These are phyloP conservation scores for Mortierella sp. DNA, from an alignment of 371 early-diverging fungal species.

Conservation along the genomic window DNA sequence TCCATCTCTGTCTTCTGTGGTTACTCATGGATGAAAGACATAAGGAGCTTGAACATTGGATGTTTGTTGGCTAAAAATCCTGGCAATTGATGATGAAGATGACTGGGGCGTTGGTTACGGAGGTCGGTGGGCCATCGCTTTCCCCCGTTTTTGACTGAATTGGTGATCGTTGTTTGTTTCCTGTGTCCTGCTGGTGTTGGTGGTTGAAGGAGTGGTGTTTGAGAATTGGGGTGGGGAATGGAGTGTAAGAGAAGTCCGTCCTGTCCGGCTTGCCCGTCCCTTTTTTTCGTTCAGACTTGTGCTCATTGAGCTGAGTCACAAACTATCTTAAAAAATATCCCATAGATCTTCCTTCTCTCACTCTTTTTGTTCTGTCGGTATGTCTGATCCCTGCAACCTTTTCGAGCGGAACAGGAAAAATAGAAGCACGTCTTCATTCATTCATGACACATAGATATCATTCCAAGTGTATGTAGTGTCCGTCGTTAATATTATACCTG, in stretches of 20 bases:
- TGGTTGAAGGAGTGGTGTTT: not conserved
- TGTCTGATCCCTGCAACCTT: not conserved
- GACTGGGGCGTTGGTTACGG: not conserved
- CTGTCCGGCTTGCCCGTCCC: not conserved
- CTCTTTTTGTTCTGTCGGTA: not conserved
- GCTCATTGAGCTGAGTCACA: slow-evolving; percentile 45
- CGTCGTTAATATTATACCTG: slow-evolving; percentile 62
- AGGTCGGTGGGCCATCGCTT: too few relatives aligned
- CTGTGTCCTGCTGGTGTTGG: not conserved
- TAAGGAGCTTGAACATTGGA: not conserved
- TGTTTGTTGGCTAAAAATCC: not conserved
- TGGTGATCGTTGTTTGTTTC: not conserved
- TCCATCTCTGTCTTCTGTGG: not conserved
- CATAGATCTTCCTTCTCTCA: not conserved
- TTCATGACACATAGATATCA: not conserved
- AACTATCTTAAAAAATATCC: slow-evolving; percentile 6
- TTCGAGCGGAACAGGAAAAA: slow-evolving; percentile 1
- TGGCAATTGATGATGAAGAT: not conserved
- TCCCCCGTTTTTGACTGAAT: not conserved
- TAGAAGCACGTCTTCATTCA: not conserved
- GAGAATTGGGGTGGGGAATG: not conserved
- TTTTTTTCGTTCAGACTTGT: not conserved
- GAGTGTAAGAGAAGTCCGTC: not conserved
- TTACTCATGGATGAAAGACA: not conserved
- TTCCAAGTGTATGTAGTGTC: slow-evolving; percentile 1